Percentiles rank a stretch among this genome's conserved stretches.
Conservation (phyloP, 257 asterid genomes). For the Henckelia pumila region DNA sequence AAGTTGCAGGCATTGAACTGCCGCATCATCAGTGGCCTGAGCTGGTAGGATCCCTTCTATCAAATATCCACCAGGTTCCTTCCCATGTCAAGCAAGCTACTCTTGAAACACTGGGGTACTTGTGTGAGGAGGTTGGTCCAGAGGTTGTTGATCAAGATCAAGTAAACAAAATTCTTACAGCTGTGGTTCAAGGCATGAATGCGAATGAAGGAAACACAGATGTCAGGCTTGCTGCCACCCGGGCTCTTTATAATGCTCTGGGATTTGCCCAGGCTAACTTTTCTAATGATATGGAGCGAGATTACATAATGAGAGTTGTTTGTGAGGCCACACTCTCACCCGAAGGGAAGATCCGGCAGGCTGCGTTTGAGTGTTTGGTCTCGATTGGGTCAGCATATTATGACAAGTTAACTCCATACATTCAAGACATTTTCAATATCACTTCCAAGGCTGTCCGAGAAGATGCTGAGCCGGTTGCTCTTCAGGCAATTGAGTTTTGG, state of each 20-base stretch:
- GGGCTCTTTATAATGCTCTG: slow-evolving; percentile 53
- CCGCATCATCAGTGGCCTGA: slow-evolving; percentile 63
- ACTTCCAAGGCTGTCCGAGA: slow-evolving; percentile 59
- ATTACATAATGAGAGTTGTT: slow-evolving; percentile 61
- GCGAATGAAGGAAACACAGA: slow-evolving; percentile 47
- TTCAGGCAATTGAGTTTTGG: slow-evolving; percentile 69
- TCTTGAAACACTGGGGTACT: slow-evolving; percentile 52
- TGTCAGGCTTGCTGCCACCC: slow-evolving; percentile 53
- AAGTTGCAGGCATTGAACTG: slow-evolving; percentile 60
- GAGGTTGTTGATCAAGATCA: slow-evolving; percentile 58
- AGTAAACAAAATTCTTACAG: slow-evolving; percentile 56
- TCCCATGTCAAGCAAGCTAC: slow-evolving; percentile 59
- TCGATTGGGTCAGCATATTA: slow-evolving; percentile 52
- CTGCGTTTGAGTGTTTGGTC: slow-evolving; percentile 56
- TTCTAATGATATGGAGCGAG: slow-evolving; percentile 55
- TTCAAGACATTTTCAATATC: slow-evolving; percentile 52
- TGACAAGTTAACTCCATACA: slow-evolving; percentile 50
- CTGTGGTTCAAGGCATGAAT: slow-evolving; percentile 61
- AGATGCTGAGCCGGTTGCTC: slow-evolving; percentile 62
- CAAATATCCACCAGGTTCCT: slow-evolving; percentile 49
- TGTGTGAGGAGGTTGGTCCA: slow-evolving; percentile 58
- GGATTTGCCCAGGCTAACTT: slow-evolving; percentile 60
- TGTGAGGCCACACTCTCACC: slow-evolving; percentile 56
- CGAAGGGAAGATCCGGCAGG: slow-evolving; percentile 49
- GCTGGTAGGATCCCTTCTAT: slow-evolving; percentile 45